Conservation (phyloP, 2,329 filamentous ascomycete species). For the Trichoderma arundinaceum region DNA sequence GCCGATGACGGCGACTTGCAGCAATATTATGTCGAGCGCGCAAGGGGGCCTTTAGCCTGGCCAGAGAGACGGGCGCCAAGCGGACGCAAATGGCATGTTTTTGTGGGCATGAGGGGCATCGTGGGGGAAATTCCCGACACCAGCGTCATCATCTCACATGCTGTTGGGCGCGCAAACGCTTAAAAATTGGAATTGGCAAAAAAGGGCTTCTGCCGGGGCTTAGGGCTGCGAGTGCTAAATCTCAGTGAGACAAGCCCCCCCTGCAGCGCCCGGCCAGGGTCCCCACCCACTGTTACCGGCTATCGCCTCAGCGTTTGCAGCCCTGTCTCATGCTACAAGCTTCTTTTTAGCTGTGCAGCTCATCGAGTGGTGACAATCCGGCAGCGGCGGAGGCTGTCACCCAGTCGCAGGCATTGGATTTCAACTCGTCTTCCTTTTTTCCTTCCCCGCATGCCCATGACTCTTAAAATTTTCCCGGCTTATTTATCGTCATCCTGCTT, state of each 20-base stretch:
- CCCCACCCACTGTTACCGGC: constrained; percentile 31
- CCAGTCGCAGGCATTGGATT: not conserved
- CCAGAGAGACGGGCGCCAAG: constrained; percentile 26
- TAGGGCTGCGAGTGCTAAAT: constrained; percentile 23
- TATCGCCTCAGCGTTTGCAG: constrained; percentile 21
- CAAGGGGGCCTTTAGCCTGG: not conserved
- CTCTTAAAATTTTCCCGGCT: not conserved
- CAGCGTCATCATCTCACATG: constrained; percentile 32
- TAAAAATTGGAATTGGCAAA: constrained; percentile 27
- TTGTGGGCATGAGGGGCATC: constrained; percentile 33
- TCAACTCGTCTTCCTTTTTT: not conserved
- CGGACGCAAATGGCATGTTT: constrained; percentile 25
- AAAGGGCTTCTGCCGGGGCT: constrained; percentile 13
- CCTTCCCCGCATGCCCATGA: not conserved
- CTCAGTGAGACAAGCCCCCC: constrained; percentile 29
- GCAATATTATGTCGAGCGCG: constrained; percentile 12
- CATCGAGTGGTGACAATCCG: constrained; percentile 24
- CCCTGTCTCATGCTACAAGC: constrained; percentile 22
- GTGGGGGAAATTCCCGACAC: constrained; percentile 30
- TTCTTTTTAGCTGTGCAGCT: constrained; percentile 20
- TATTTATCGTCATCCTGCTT: not conserved
- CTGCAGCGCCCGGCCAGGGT: constrained; percentile 22
- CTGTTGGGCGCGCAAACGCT: constrained; percentile 27
- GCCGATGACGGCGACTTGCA: constrained; percentile 28
- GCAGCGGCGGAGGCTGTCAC: constrained; percentile 14